Evolutionary conservation across 768 basidiomycete genomes (phyloP).

Genomic region (Suillus occidentalis): DNA sequence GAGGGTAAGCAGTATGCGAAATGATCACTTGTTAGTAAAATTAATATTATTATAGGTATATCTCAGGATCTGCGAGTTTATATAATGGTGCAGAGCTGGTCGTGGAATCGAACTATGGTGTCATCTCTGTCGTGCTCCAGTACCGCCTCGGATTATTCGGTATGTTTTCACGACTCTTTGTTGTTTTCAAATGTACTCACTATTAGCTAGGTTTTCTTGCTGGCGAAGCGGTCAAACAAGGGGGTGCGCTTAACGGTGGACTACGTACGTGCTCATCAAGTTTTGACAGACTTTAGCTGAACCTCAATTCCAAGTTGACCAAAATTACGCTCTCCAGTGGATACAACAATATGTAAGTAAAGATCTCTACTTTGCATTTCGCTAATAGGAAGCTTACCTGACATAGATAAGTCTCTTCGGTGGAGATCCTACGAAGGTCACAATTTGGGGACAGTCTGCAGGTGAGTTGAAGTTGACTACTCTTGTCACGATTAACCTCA

Average conservation of each 20-base stretch:
- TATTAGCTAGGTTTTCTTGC: slow-evolving; percentile 38
- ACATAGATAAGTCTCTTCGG: slow-evolving; percentile 33
- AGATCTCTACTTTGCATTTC: background rate
- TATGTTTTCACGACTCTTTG: background rate
- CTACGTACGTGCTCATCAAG: slow-evolving; percentile 36
- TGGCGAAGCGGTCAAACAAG: slow-evolving; percentile 39
- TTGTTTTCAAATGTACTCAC: background rate
- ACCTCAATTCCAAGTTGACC: slow-evolving; percentile 29
- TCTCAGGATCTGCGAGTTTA: slow-evolving; percentile 12
- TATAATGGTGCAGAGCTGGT: slow-evolving; percentile 23
- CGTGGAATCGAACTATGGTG: slow-evolving; percentile 18
- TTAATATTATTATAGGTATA: slow-evolving; percentile 16
- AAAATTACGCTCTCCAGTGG: slow-evolving; percentile 36
- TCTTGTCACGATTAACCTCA: background rate
- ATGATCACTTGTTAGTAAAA: background rate
- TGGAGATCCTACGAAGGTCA: slow-evolving; percentile 32
- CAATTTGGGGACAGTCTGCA: slow-evolving; percentile 36
- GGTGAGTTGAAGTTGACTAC: slow-evolving; percentile 9
- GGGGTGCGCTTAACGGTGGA: slow-evolving; percentile 48
- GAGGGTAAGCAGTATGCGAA: slow-evolving; percentile 17
- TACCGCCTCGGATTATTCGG: slow-evolving; percentile 27
- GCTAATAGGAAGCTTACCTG: background rate
- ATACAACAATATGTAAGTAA: slow-evolving; percentile 33
- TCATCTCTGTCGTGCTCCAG: slow-evolving; percentile 28
- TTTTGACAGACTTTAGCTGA: background rate